These are phyloP conservation scores for Boletellus deceptivus DNA, from an alignment of 1,284 basidiomycete genomes.

Conservation along the genomic window DNA sequence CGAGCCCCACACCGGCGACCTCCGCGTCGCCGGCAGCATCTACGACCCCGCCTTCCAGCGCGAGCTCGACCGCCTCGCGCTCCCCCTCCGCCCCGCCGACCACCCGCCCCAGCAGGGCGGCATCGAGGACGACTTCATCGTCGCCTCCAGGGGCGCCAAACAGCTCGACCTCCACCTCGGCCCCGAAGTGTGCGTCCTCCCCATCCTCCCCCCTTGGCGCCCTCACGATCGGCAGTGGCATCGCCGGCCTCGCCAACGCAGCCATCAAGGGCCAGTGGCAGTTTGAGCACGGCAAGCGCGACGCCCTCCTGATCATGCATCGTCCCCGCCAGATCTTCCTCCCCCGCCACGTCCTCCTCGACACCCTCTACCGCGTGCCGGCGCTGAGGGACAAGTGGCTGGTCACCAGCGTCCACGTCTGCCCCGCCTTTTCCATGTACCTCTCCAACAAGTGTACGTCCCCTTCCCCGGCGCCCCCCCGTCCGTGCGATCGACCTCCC, in stretches of 20 bases:
- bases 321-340: slow-evolving; percentile 21
- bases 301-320: slow-evolving; percentile 27
- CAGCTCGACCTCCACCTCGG: background rate
- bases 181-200: slow-evolving; percentile 17
- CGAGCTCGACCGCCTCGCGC: slow-evolving; percentile 10
- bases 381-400: slow-evolving; percentile 23
- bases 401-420: slow-evolving; percentile 23
- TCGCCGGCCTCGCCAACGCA: slow-evolving; percentile 22
- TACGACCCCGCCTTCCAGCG: slow-evolving; percentile 19
- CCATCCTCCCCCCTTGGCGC: too few species aligned
- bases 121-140: slow-evolving; percentile 22
- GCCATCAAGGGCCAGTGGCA: slow-evolving; percentile 30
- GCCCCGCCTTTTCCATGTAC: slow-evolving; percentile 31
- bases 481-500: too few species aligned
- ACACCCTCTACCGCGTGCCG: slow-evolving; percentile 17
- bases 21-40: slow-evolving; percentile 24
- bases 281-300: slow-evolving; percentile 26
- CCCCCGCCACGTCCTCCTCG: slow-evolving; percentile 15
- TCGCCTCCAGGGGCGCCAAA: slow-evolving; percentile 24
- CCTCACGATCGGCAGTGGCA: slow-evolving; percentile 4
- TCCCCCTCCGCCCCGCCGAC: slow-evolving; percentile 9
- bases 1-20: slow-evolving; percentile 21
- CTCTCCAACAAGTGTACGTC: slow-evolving; percentile 25
- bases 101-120: slow-evolving; percentile 7
- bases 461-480: too few species aligned